These are phyloP conservation scores for Aspergillus tubingensis DNA, from an alignment of 2,329 filamentous ascomycete species.

Conservation along the genomic window DNA sequence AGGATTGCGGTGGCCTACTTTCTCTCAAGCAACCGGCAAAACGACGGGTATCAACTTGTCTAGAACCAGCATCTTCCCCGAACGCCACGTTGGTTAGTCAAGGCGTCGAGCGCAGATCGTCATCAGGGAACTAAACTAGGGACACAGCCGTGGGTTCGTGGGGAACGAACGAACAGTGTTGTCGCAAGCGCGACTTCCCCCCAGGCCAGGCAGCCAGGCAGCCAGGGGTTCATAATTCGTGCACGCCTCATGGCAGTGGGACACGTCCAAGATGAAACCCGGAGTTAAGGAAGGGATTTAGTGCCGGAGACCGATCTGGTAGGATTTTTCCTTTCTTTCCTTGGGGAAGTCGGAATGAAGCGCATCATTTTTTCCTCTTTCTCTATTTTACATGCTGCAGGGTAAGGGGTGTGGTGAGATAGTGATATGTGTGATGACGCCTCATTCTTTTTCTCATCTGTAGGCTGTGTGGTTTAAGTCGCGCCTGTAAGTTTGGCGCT, in stretches of 20 bases:
- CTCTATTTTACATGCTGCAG: neutral
- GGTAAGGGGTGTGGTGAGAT: neutral
- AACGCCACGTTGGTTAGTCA: constrained; percentile 19
- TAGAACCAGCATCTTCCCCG: constrained; percentile 7
- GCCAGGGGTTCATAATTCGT: neutral
- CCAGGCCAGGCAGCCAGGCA: constrained; percentile 17
- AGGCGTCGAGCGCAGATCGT: constrained; percentile 23
- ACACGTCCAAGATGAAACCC: neutral
- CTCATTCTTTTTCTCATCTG: neutral
- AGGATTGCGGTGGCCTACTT: neutral
- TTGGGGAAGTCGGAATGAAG: neutral
- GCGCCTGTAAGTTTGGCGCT: neutral
- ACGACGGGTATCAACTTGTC: constrained; percentile 7
- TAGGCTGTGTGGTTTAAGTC: too few relatives aligned
- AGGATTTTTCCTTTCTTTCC: too few relatives aligned
- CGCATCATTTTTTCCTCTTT: neutral
- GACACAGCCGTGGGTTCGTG: constrained; percentile 16
- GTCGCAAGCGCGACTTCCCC: too few relatives aligned
- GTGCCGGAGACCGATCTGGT: neutral
- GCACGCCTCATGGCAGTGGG: neutral
- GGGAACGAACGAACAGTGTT: constrained; percentile 16
- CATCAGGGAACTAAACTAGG: constrained; percentile 17
- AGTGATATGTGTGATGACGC: neutral
- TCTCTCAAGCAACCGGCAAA: constrained; percentile 7
- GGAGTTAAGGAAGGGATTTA: neutral